Base-by-base conservation (phyloP, 208 protist genomes). In the Trypanosoma scelopori region DNA sequence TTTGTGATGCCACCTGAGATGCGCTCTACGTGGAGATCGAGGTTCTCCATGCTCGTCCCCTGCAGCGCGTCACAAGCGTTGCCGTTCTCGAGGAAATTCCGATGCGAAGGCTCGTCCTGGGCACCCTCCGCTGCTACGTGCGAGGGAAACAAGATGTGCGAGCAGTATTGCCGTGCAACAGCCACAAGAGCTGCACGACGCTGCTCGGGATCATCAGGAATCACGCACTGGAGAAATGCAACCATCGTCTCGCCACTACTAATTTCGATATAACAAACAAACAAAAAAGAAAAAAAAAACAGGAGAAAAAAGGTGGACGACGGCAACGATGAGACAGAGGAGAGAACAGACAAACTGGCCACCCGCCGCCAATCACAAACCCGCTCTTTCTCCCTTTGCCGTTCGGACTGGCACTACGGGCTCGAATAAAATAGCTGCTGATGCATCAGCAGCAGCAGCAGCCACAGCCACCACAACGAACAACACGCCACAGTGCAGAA, bases 1-100 rank as follows among this genome's bases (percentile, higher is more conserved):
- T 96, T 96, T 1, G 90, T 96, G 60, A 96, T 96, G 49, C 90
- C 90, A 35, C 90, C 90, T 0, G 85, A 92, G 13, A 96, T 71
- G 18, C 76, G 82, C 43, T 79, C 76, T 42, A 91, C 76, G 23
- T 65, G 65, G 27, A 96, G 71, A 37, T 51, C 28, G 15, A 42
- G 11, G 1, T 18, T 0, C 27, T 32, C 25, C 3, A 35, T 22
- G 3, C 12, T 20, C 9, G 12, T 46, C 35, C 12, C 3, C 5
- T 45, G 32, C 32, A 11, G 5, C 9, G 32, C 32, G 9, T 3
- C 3, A 9, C 32, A 9, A 37, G 9, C 32, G 9, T 37, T 37
- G 32, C 32, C 9, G 32, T 37, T 37, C 32, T 9, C 32, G n/a
- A n/a, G n/a, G n/a, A n/a, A n/a, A n/a, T n/a, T n/a, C n/a, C n/a